Evolutionary conservation across 192 early-diverging fungal genomes (phyloP).

Genomic region (Rhizoclosmatium globosum): DNA sequence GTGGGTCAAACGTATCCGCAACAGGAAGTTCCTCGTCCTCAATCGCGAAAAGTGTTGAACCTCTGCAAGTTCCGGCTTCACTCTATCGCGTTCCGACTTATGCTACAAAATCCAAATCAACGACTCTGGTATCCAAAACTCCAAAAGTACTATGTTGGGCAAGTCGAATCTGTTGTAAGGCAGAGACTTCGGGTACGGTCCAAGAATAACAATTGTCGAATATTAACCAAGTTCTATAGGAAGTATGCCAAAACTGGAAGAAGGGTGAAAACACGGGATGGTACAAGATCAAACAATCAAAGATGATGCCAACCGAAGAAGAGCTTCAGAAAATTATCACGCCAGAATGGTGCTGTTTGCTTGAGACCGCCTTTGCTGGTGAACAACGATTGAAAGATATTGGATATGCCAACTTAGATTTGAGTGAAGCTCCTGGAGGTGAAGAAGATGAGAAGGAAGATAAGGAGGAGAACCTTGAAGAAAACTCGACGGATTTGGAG

Average conservation of each 20-base stretch:
- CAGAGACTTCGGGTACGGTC: slow-evolving; percentile 77
- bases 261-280: slow-evolving; percentile 87
- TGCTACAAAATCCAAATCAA: slow-evolving; percentile 80
- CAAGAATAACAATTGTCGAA: neutral
- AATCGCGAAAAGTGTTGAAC: slow-evolving; percentile 90
- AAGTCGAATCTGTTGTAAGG: slow-evolving; percentile 84
- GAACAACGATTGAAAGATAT: slow-evolving; percentile 91
- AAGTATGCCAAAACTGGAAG: slow-evolving; percentile 94
- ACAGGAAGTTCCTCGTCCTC: slow-evolving; percentile 93
- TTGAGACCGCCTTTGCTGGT: slow-evolving; percentile 92
- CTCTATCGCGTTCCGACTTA: slow-evolving; percentile 74
- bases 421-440: slow-evolving; percentile 61
- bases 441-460: slow-evolving; percentile 71
- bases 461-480: slow-evolving; percentile 72
- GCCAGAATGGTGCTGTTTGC: slow-evolving; percentile 88
- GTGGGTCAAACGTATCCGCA: slow-evolving; percentile 95
- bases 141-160: slow-evolving; percentile 83
- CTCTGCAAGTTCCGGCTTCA: slow-evolving; percentile 87
- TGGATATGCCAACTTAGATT: slow-evolving; percentile 77
- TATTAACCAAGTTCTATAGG: slow-evolving; percentile 45
- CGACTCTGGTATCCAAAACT: slow-evolving; percentile 82
- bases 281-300: slow-evolving; percentile 84
- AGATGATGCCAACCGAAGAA: slow-evolving; percentile 82
- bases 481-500: slow-evolving; percentile 80
- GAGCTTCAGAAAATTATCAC: slow-evolving; percentile 90